Evolutionary conservation across 805 yeast species (phyloP).

Genomic region (Tetrapisispora taiwanensis): DNA sequence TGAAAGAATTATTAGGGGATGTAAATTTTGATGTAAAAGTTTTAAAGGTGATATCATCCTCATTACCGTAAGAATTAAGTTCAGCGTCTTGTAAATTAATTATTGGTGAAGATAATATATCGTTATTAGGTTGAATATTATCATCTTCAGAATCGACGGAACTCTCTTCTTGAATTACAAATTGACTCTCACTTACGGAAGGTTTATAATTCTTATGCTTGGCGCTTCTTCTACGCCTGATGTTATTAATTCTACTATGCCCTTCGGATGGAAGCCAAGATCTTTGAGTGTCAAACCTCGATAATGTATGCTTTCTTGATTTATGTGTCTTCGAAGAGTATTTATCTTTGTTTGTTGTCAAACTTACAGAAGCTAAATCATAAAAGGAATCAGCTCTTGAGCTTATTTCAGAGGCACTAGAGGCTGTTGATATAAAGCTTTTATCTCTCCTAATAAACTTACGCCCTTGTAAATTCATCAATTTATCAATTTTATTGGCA

Average conservation of each 20-base stretch:
- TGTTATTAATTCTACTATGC: conserved; percentile 8
- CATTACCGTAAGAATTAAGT: neutral
- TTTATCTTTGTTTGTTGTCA: conserved; percentile 10
- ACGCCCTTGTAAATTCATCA: conserved; percentile 5
- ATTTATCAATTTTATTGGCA: neutral
- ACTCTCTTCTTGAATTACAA: conserved; percentile 26
- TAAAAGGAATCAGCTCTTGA: conserved; percentile 33
- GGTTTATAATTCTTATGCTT: conserved; percentile 16
- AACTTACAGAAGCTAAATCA: conserved; percentile 30
- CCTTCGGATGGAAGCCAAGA: conserved; percentile 10
- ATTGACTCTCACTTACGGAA: conserved; percentile 16
- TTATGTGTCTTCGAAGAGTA: conserved; percentile 8
- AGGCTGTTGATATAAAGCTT: conserved; percentile 31
- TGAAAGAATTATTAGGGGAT: too few relatives aligned
- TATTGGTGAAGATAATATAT: neutral
- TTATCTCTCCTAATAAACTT: conserved; percentile 26
- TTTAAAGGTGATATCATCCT: neutral
- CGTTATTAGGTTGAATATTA: neutral
- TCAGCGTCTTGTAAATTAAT: conserved; percentile 1
- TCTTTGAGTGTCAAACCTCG: conserved; percentile 16
- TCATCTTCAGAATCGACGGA: conserved; percentile 8
- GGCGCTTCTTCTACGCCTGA: conserved; percentile 14
- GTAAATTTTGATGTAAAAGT: neutral
- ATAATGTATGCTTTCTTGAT: conserved; percentile 14
- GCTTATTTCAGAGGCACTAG: conserved; percentile 32